Evolutionary conservation across 768 basidiomycete species (phyloP).

Genomic region (Phaffia tasmanica): DNA sequence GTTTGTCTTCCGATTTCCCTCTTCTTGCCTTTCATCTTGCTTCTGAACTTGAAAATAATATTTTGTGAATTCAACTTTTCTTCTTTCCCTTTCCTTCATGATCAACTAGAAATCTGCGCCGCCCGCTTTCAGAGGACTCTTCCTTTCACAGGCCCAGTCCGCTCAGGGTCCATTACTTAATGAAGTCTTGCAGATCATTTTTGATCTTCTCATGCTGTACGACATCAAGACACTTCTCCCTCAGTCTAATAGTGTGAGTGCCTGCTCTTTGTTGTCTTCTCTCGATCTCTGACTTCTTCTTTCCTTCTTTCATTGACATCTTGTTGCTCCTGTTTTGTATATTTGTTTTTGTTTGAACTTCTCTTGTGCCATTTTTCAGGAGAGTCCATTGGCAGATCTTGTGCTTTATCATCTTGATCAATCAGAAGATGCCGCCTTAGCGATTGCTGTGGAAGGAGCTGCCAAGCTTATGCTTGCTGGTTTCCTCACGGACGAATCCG

Average conservation of each 20-base stretch:
- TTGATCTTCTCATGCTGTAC: conserved; percentile 79
- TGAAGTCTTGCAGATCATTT: conserved; percentile 63
- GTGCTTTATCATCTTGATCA: conserved; percentile 41
- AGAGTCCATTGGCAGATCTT: conserved; percentile 57
- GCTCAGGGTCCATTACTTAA: conserved; percentile 57
- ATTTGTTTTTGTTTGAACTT: background rate
- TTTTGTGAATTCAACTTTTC: background rate
- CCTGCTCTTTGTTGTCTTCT: background rate
- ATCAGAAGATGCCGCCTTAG: conserved; percentile 49
- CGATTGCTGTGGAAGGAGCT: conserved; percentile 62
- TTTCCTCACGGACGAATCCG: conserved; percentile 60
- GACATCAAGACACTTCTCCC: conserved; percentile 42
- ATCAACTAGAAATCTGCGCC: conserved; percentile 16
- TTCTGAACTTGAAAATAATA: background rate
- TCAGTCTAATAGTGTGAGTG: background rate
- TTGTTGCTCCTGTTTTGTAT: background rate
- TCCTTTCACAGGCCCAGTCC: conserved; percentile 59
- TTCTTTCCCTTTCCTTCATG: background rate
- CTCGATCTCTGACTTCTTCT: background rate
- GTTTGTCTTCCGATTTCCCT: conserved; percentile 40
- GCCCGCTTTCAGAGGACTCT: conserved; percentile 47
- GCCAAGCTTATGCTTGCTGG: conserved; percentile 76
- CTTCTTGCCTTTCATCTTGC: background rate
- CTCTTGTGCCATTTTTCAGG: conserved; percentile 20
- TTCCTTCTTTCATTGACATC: background rate